Evolutionary conservation across 1,284 basidiomycete genomes (phyloP), one percentile per base, ranked within the genome.

Genomic region (Athelia sp.): DNA sequence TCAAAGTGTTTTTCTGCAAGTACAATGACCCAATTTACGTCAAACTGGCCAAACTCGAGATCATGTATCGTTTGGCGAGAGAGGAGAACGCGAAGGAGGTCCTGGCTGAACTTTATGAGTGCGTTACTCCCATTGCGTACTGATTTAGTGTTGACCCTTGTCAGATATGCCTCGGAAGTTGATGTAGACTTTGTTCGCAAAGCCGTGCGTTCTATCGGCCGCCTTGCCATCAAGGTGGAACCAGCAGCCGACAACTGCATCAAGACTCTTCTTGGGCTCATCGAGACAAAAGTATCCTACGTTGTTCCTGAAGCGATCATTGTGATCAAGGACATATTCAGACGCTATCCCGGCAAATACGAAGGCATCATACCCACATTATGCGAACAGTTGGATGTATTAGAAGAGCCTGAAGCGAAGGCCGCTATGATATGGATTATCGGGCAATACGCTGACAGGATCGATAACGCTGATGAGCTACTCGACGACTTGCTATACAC

Each of bases 11-110:
- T 72, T 99, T 99, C 72, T 98, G 95, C 86, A 99, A 98, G 69
- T 99, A 99, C 71, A 99, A 98, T 64, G 97, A 99, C 63, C 97
- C 97, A 2, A 93, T 97, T 55, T 99, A 99, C 67, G 93, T 99
- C 69, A 99, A 99, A 67, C 80, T 99, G 32, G 95, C 95, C 48
- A 99, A 99, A 64, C 76, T 99, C 50, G 97, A 99, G 66, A 98
- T 99, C 61, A 98, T 99, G 87, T 97, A 98, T 66, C 83, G 97
- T 15, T 76, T 99, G 21, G 92, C 93, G 13, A 84, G 87, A 44
- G 87, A 94, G 56, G 86, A 91, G 62, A 99, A 98, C 64, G 90
- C 91, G 29, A 80, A 79, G 57, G 93, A 97, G 57, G 90, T 99
- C 3, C 72, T 99, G 2, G 87, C 93, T 15, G 97, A 99, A 67